Evolutionary conservation across 179 eudicot genomes (phyloP).

Genomic region (Drosera spatulata): DNA sequence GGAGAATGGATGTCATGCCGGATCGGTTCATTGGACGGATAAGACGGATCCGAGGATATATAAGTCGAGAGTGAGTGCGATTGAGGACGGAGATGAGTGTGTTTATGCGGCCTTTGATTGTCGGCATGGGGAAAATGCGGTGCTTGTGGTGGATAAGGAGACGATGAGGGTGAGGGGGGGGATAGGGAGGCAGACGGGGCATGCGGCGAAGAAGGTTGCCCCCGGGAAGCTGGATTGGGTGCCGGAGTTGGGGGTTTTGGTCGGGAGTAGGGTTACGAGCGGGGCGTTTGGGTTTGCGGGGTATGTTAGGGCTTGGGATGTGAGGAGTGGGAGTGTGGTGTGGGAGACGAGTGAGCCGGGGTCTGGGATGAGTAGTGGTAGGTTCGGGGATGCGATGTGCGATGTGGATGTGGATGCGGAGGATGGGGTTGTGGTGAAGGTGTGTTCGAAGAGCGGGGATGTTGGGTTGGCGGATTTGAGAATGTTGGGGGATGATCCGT

Average conservation of each 20-base stretch:
- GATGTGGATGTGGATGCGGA: slow-evolving; percentile 53
- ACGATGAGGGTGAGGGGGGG: slow-evolving; percentile 30
- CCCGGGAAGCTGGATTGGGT: slow-evolving; percentile 40
- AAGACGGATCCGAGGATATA: slow-evolving; percentile 46
- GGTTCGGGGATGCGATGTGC: slow-evolving; percentile 71
- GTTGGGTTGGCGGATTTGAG: slow-evolving; percentile 70
- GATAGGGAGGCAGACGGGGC: slow-evolving; percentile 52
- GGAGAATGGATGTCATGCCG: slow-evolving; percentile 20
- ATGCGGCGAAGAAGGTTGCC: slow-evolving; percentile 41
- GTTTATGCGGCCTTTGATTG: slow-evolving; percentile 53
- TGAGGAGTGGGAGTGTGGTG: slow-evolving; percentile 33
- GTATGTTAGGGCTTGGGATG: slow-evolving; percentile 64
- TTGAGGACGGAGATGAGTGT: slow-evolving; percentile 21
- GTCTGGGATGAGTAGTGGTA: slow-evolving; percentile 35
- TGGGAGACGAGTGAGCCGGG: slow-evolving; percentile 93
- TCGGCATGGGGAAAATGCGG: slow-evolving; percentile 51
- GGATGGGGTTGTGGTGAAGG: slow-evolving; percentile 37
- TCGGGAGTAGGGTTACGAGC: slow-evolving; percentile 39
- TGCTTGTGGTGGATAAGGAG: slow-evolving; percentile 35
- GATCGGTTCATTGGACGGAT: slow-evolving; percentile 51
- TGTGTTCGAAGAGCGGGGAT: slow-evolving; percentile 69
- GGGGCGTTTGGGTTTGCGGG: slow-evolving; percentile 79
- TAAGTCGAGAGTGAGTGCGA: slow-evolving; percentile 47
- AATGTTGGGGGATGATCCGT: slow-evolving; percentile 55
- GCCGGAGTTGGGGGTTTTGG: slow-evolving; percentile 21